Evolutionary conservation across 768 basidiomycete genomes (phyloP), one percentile per base, ranked within the genome.

Genomic region (Tricholoma bakamatsutake): DNA sequence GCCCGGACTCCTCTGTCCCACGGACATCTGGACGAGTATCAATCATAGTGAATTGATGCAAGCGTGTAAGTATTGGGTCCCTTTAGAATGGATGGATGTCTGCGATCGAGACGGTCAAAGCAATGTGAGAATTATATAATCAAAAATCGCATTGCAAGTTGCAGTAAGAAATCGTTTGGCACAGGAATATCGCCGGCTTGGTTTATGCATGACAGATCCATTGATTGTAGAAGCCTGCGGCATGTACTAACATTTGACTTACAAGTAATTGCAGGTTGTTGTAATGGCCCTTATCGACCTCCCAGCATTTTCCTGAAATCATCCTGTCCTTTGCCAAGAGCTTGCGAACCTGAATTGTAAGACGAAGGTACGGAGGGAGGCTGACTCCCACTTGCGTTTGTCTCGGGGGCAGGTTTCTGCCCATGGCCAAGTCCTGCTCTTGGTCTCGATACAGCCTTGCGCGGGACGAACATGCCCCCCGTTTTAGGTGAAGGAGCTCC

Each of bases 271-370:
- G 24, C 2, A 17, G 8, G 8, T 17, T 17, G 6, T 5, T 18
- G 39, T 17, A 17, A 21, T 15, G 4, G 37, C 10, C 40, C 39
- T 56, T 51, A 61, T 56, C 54, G 50, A 7, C 59, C 61, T 56
- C 73, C 73, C 31, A 95, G 67, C 86, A 95, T 87, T 64, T 85
- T 90, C 55, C 93, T 76, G 68, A 96, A 96, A 62, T 90, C 90
- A 61, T 93, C 86, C 66, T 94, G 93, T 1, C 82, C 81, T 66
- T 80, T 85, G 28, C 72, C 76, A 46, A 39, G 52, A 52, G 37
- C 43, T 27, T 69, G 67, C 39, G 64, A 62, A 10, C 63, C 56
- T 7, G 68, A 55, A 10, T 65, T 45, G 18, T 66, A 56, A 24
- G 62, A 34, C 18, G 64, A 39, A 53, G 62, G 61, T 33, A 62